These are phyloP conservation scores for Tetrapyrgos nigripes DNA, from an alignment of 1,284 basidiomycete species.

Conservation along the genomic window DNA sequence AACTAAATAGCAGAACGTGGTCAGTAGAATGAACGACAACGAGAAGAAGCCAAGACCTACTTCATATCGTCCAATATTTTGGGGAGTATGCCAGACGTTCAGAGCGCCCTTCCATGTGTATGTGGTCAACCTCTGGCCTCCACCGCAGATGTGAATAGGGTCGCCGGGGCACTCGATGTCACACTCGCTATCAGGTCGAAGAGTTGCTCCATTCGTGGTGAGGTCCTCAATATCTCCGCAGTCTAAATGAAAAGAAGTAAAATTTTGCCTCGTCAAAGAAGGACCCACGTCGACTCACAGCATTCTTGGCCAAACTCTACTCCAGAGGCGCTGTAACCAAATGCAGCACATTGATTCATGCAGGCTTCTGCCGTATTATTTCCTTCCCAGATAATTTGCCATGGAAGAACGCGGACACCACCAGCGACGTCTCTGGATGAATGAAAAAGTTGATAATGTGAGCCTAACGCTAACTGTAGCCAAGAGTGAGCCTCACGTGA, in stretches of 20 bases:
- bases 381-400: slow-evolving; percentile 60
- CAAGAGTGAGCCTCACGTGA: slow-evolving; percentile 49
- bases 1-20: slow-evolving; percentile 45
- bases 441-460: slow-evolving; percentile 23
- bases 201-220: slow-evolving; percentile 42
- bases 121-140: slow-evolving; percentile 51
- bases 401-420: slow-evolving; percentile 56
- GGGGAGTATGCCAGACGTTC: slow-evolving; percentile 67
- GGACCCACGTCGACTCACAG: slow-evolving; percentile 50
- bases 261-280: neutral
- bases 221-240: slow-evolving; percentile 72
- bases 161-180: slow-evolving; percentile 69
- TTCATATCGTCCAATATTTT: slow-evolving; percentile 70
- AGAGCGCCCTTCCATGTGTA: slow-evolving; percentile 69
- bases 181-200: slow-evolving; percentile 23
- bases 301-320: slow-evolving; percentile 68
- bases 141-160: slow-evolving; percentile 69
- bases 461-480: neutral
- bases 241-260: slow-evolving; percentile 41
- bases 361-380: slow-evolving; percentile 71
- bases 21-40: slow-evolving; percentile 10
- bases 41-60: slow-evolving; percentile 37
- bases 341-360: slow-evolving; percentile 65
- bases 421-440: slow-evolving; percentile 32
- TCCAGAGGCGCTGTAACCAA: slow-evolving; percentile 70